Evolutionary conservation across 1,284 basidiomycete genomes (phyloP).

Genomic region (Gomphus sp.): DNA sequence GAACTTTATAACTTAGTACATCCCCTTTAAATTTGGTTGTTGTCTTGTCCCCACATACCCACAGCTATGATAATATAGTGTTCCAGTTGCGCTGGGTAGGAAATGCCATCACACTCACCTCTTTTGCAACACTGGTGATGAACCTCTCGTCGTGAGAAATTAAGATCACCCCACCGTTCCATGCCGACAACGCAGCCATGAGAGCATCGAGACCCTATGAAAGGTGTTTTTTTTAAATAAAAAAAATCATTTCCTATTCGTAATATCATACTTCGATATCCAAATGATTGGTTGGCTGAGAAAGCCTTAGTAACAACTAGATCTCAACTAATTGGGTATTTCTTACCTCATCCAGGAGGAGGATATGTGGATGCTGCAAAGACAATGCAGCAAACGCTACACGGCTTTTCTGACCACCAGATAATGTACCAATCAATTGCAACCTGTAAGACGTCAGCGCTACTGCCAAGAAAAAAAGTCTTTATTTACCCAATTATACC

Average conservation of each 20-base stretch:
- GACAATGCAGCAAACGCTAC: slow-evolving; percentile 94
- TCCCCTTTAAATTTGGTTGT: slow-evolving; percentile 85
- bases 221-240: background rate
- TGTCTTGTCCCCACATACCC: slow-evolving; percentile 85
- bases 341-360: slow-evolving; percentile 81
- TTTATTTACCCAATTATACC: slow-evolving; percentile 7
- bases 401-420: slow-evolving; percentile 94
- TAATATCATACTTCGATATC: slow-evolving; percentile 69
- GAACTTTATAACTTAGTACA: slow-evolving; percentile 86
- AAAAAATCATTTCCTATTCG: no score
- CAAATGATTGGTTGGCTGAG: slow-evolving; percentile 91
- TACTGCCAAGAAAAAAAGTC: background rate
- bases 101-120: slow-evolving; percentile 34
- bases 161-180: slow-evolving; percentile 95
- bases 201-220: slow-evolving; percentile 86
- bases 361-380: slow-evolving; percentile 79
- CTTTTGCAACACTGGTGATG: slow-evolving; percentile 75
- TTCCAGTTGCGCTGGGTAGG: background rate
- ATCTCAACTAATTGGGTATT: background rate
- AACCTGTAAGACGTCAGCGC: slow-evolving; percentile 32
- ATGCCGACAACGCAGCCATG: slow-evolving; percentile 78
- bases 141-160: slow-evolving; percentile 94
- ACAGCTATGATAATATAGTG: slow-evolving; percentile 42
- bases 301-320: background rate
- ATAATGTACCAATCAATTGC: slow-evolving; percentile 76